These are phyloP conservation scores for Claviceps pusilla DNA, from an alignment of 2,329 filamentous ascomycete species.

Conservation along the genomic window DNA sequence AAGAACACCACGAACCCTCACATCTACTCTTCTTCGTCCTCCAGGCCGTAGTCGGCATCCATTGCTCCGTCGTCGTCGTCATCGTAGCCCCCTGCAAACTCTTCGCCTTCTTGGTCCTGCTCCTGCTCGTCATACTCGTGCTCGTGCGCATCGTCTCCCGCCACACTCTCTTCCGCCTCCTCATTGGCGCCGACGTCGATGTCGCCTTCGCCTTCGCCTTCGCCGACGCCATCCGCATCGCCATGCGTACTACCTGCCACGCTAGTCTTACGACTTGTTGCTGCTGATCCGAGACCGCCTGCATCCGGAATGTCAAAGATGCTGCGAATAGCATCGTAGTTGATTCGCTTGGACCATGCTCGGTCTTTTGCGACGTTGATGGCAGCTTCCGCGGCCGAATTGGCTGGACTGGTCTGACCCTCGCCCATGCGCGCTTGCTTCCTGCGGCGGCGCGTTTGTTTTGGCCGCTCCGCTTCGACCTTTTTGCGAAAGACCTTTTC, in stretches of 20 bases:
- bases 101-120: conserved; percentile 16
- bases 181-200: conserved; percentile 12
- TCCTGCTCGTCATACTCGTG: conserved; percentile 18
- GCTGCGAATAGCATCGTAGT: conserved; percentile 49
- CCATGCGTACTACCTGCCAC: conserved; percentile 22
- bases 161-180: conserved; percentile 21
- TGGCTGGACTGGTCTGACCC: conserved; percentile 50
- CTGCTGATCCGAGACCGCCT: conserved; percentile 33
- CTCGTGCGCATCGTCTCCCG: conserved; percentile 17
- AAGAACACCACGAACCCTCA: background rate
- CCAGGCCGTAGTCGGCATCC: conserved; percentile 18
- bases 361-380: conserved; percentile 52
- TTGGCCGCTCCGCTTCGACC: conserved; percentile 40
- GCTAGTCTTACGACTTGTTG: conserved; percentile 31
- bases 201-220: conserved; percentile 10
- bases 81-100: conserved; percentile 20
- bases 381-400: conserved; percentile 54
- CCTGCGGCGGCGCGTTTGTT: conserved; percentile 39
- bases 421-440: conserved; percentile 46
- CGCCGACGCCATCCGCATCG: conserved; percentile 20
- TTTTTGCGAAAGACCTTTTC: conserved; percentile 67
- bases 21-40: conserved; percentile 1
- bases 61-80: conserved; percentile 23
- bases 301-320: conserved; percentile 36
- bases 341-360: conserved; percentile 59